Base-by-base conservation (phyloP, 2,329 filamentous ascomycete species). In the Aureobasidium vineae region DNA sequence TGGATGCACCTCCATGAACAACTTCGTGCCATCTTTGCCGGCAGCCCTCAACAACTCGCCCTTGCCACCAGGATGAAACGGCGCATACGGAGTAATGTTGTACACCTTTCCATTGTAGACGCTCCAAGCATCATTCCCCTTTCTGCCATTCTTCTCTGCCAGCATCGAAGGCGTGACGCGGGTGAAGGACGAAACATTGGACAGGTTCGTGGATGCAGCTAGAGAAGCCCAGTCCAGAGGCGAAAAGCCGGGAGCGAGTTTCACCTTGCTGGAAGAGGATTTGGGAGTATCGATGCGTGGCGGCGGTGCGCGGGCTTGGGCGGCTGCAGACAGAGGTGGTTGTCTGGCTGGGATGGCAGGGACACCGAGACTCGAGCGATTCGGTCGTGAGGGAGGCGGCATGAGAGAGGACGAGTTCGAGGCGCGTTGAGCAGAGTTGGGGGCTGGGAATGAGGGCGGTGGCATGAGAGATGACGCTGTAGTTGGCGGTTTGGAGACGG, bases 181-280 rank as follows among this genome's bases (percentile, higher is more conserved):
- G 49, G 91, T 79, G 70, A 70, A 84, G 72, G 68, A 90, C 70
- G 79, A 73, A 0, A 87, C 80, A 21, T 80, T 81, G 10, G 79
- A 76, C 1, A 83, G 72, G 65, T 82, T 81, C 40, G 69, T 71
- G 45, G 86, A 86, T 31, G 92, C 85, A 69, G 92, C 88, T 1
- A 97, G 85, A 6, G 89, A 87, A 15, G 95, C 95, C 95, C 95
- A 99, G 84, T 99, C 95, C 15, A 99, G 87, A 0, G 95, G 94
- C 2, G 92, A 97, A 81, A 94, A 93, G 38, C 95, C 94, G 0
- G 95, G 95, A n/a, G 88, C 85, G 5, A 99, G 86, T 10, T 89
- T 83, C 5, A 97, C 90, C 73, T 94, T 90, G 76, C 84, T 79
- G 50, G 26, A 33, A 66, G 77, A 80, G 45, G 73, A 73, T 65